Conservation (phyloP, 768 basidiomycete species). For the Chlorophyllum brunneum region DNA sequence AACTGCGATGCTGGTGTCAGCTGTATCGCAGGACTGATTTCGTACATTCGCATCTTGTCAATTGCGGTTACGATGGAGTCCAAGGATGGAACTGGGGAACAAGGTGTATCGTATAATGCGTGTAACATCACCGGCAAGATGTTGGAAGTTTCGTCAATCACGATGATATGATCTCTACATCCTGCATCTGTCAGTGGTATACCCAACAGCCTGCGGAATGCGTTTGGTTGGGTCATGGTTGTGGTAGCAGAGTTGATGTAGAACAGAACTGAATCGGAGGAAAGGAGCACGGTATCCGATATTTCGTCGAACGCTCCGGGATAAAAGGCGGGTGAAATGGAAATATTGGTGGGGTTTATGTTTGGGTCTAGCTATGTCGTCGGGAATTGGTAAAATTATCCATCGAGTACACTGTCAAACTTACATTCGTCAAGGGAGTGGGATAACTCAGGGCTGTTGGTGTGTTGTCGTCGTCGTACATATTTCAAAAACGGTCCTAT, state of each 20-base stretch:
- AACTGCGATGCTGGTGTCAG: constrained; percentile 3
- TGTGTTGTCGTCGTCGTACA: too few species aligned
- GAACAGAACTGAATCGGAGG: constrained; percentile 16
- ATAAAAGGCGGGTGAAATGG: constrained; percentile 16
- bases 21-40: constrained; percentile 4
- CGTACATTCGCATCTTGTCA: constrained; percentile 14
- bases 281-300: constrained; percentile 13
- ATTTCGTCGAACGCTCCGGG: not conserved
- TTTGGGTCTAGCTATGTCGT: not conserved
- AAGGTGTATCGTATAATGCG: constrained; percentile 13
- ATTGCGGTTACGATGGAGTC: constrained; percentile 12
- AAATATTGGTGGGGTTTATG: not conserved
- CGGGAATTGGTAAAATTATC: too few species aligned
- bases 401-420: too few species aligned
- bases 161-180: constrained; percentile 4
- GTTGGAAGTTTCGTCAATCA: constrained; percentile 5
- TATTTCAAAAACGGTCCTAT: too few species aligned
- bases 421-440: too few species aligned
- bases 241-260: constrained; percentile 13
- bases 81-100: constrained; percentile 8
- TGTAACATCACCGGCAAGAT: constrained; percentile 16
- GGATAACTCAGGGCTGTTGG: too few species aligned
- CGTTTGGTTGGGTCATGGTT: constrained; percentile 6
- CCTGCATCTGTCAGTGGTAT: not conserved
- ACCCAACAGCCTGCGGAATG: constrained; percentile 10